Conservation (phyloP, 495 filamentous ascomycete species). For the Coniosporium apollinis region DNA sequence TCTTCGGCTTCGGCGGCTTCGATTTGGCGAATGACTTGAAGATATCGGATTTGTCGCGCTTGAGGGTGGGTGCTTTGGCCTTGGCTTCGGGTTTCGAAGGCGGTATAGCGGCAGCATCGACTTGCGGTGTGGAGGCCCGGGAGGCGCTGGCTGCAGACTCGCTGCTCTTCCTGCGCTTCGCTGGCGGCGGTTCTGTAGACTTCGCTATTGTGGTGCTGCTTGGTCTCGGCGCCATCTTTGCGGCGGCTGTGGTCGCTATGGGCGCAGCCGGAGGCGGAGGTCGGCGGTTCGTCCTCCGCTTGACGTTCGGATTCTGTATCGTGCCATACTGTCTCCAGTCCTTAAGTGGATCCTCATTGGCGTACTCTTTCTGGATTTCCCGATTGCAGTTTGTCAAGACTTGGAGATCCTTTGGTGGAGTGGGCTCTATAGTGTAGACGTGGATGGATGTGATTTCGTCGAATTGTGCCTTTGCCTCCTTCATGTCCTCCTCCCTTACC, state of each 20-base stretch:
- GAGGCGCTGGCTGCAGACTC: conserved; percentile 5
- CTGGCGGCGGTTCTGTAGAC: conserved; percentile 1
- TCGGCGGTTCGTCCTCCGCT: conserved; percentile 32
- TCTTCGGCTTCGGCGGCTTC: conserved; percentile 35
- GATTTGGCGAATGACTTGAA: conserved; percentile 77
- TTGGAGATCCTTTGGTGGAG: conserved; percentile 57
- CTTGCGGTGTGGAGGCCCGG: conserved; percentile 2
- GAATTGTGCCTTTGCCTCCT: conserved; percentile 52
- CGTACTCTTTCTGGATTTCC: conserved; percentile 35
- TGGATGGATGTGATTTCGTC: conserved; percentile 59
- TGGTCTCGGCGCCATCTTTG: conserved; percentile 4
- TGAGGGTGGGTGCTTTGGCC: conserved; percentile 29
- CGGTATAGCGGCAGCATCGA: conserved; percentile 10
- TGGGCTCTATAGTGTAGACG: conserved; percentile 69
- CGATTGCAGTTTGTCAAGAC: conserved; percentile 50
- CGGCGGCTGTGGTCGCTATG: conserved; percentile 1
- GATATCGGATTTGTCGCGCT: conserved; percentile 47
- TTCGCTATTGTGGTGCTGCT: conserved; percentile 1
- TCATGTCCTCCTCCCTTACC: conserved; percentile 61
- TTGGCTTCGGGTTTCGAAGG: conserved; percentile 7
- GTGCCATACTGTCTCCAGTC: conserved; percentile 45
- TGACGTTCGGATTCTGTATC: conserved; percentile 49
- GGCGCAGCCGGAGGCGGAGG: conserved; percentile 8
- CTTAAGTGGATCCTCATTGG: conserved; percentile 45
- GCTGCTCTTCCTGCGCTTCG: conserved; percentile 3